A percentile compares a stretch with the other conserved stretches of the same genome.
Evolutionary conservation across 306 rosid species (phyloP).

Genomic region (Inga leiocalycina): DNA sequence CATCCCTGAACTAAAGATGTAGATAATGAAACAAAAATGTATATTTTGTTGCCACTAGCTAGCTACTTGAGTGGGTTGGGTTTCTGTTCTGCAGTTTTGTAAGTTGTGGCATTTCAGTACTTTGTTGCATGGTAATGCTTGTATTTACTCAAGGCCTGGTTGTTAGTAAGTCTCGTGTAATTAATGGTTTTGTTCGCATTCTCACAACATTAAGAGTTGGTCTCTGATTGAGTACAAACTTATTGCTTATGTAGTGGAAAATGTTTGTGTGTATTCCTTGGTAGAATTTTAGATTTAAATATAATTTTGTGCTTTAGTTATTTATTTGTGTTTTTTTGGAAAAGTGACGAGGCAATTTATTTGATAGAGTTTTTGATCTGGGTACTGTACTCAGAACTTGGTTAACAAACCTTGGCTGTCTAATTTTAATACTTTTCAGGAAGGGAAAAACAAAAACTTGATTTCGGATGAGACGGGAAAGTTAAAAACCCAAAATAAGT

Average conservation of each 20-base stretch:
- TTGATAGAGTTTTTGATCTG: no score
- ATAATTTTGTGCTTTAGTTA: background rate
- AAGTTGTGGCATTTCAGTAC: conserved; percentile 12
- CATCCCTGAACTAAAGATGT: background rate
- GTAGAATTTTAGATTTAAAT: conserved; percentile 12
- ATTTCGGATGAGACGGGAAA: background rate
- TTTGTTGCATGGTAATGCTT: conserved; percentile 28
- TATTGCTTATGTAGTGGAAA: background rate
- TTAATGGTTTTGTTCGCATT: conserved; percentile 17
- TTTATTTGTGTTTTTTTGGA: background rate
- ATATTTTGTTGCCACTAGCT: conserved; percentile 10
- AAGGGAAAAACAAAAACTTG: no score
- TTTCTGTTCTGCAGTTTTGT: conserved; percentile 4
- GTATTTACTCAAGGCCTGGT: conserved; percentile 16
- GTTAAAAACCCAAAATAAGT: background rate
- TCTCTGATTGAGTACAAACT: conserved; percentile 2
- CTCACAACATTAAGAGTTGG: conserved; percentile 12
- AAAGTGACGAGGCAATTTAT: background rate
- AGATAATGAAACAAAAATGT: conserved; percentile 28
- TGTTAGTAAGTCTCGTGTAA: background rate
- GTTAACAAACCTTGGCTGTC: no score
- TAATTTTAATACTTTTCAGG: no score
- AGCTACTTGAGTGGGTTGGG: conserved; percentile 14
- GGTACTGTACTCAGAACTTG: no score
- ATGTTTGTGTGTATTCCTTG: background rate